Base-by-base conservation (phyloP, 2,329 filamentous ascomycete genomes). In the Chrysoporthe cubensis region DNA sequence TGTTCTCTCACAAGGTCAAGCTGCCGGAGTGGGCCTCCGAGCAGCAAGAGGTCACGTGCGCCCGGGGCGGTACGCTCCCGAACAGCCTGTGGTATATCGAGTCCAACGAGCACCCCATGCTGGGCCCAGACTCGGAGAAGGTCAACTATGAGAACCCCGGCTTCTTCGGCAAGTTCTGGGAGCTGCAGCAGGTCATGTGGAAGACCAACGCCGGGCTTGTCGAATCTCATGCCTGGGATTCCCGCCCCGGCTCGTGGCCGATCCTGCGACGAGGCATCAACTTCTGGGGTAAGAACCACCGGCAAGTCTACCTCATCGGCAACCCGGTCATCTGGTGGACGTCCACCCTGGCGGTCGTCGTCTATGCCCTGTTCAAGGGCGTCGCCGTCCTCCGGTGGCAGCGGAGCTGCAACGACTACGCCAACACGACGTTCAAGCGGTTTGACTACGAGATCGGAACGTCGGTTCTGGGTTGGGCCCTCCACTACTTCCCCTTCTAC, bases 1-100 rank as follows among this genome's bases (percentile, higher is more conserved):
- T 99, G 34, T 99, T 99, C 84, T 98, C 95, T 0, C 96, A 99
- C 86, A 98, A 97, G 83, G 94, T 98, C 78, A 99, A 99, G 84
- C 90, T 99, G 68, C 96, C 96, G 3, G 94, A 97, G 2, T 99
- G 96, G 96, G 96, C 92, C 59, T 99, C 91, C 64, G 96, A 98
- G 79, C 96, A 99, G 79, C 96, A 99, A 79, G 96, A 99, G 80
- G 96, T 99, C n/a, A 98, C 95, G 26, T 99, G 96, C 77, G 96
- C 96, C 8, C 91, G 90, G 73, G 91, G 92, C 60, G 96, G 94
- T 73, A 97, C 94, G 70, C 83, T 97, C 48, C 96, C 96, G 66
- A 99, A 99, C 86, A 97, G 94, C 75, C 82, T 99, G 73, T 99
- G 96, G 96, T 98, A 97, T 75, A 84, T 99, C 71, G 96, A 99